Evolutionary conservation across 306 rosid species (phyloP).

Genomic region (Cicer judaicum): DNA sequence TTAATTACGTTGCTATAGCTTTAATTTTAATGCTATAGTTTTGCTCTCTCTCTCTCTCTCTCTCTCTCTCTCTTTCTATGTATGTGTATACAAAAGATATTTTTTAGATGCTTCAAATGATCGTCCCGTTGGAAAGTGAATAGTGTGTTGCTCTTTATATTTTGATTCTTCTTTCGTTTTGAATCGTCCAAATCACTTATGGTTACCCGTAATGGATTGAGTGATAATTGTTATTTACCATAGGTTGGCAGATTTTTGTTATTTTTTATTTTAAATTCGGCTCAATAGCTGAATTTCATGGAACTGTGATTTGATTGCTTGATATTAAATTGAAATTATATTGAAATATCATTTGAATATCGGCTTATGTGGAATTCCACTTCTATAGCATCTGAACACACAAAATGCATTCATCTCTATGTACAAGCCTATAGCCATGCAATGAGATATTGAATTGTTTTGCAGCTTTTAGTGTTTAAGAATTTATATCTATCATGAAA

Average conservation of each 20-base stretch:
- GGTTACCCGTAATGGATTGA: neutral
- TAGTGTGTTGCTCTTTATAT: neutral
- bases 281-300: neutral
- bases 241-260: slow-evolving; percentile 3
- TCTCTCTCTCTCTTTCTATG: too few species aligned
- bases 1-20: neutral
- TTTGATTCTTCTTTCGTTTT: neutral
- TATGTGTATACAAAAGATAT: neutral
- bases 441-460: slow-evolving; percentile 12
- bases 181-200: neutral
- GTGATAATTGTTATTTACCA: neutral
- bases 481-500: slow-evolving; percentile 12
- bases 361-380: neutral
- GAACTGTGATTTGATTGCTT: slow-evolving; percentile 8
- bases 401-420: neutral
- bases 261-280: neutral
- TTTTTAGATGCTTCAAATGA: slow-evolving; percentile 11
- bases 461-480: slow-evolving; percentile 25
- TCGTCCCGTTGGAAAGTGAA: neutral
- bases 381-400: neutral
- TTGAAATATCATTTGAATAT: neutral
- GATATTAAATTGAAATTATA: neutral
- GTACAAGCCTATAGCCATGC: neutral
- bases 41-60: neutral
- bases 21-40: neutral